A percentile compares a stretch with the other conserved stretches of the same genome.
Evolutionary conservation across 345 rosid genomes (phyloP).

Genomic region (Eucalyptus victrix): DNA sequence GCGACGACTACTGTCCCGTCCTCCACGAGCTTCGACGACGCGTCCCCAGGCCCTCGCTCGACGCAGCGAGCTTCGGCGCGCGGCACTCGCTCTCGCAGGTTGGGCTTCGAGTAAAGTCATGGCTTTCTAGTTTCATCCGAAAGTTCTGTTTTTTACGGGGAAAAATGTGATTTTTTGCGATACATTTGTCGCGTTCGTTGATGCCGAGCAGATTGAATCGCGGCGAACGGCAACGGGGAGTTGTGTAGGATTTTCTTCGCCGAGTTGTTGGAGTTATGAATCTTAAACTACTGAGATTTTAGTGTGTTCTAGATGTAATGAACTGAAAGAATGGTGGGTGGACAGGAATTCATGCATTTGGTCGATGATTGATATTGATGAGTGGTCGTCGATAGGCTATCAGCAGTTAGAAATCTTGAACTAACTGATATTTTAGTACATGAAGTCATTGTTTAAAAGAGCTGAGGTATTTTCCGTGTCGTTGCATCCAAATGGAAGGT

Average conservation of each 20-base stretch:
- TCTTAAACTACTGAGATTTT: not conserved
- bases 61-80: not conserved
- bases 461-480: not conserved
- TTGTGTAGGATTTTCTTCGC: not conserved
- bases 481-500: not conserved
- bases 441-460: not conserved
- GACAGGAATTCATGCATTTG: not conserved
- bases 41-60: not conserved
- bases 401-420: not conserved
- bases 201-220: not conserved
- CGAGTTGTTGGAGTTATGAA: not conserved
- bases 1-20: not conserved
- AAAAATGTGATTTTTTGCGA: not conserved
- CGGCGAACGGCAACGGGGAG: not conserved
- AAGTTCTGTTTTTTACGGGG: not conserved
- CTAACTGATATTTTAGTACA: not conserved
- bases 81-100: not conserved
- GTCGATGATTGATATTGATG: not conserved
- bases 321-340: not conserved
- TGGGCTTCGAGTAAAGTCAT: not conserved
- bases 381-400: not conserved
- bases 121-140: not conserved
- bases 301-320: not conserved
- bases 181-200: not conserved
- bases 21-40: not conserved